Base-by-base conservation (phyloP, 2,329 filamentous ascomycete genomes). In the Hawksworthiomyces lignivorus region DNA sequence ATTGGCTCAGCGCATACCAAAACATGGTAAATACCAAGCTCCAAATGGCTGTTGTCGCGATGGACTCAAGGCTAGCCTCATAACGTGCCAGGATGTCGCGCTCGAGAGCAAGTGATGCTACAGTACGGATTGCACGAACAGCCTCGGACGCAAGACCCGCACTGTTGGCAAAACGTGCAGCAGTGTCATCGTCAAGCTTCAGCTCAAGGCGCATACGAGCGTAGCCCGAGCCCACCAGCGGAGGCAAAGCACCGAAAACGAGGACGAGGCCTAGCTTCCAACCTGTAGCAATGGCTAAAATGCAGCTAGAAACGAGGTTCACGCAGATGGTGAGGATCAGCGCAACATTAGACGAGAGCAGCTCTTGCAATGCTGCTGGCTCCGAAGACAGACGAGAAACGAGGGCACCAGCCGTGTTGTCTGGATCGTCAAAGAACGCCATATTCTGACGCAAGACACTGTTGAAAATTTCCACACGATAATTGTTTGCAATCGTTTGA, bases 391-490 rank as follows among this genome's bases (percentile, higher is more conserved):
- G 47, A 10, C 62, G 53, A 1, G 61, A 60, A 0, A 63, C 63
- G 2, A 68, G 55, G 1, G 64, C 56, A 1, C 65, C 64, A 2
- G 63, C 63, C 32, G 56, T 56, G 28, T 66, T 62, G 5, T 57
- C 53, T 0, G 59, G 54, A 8, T 56, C 45, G 48, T 69, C 65
- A 45, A 68, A 68, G 51, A 68, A 69, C 10, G 60, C 48, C 55
- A 79, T 72, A 45, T 77, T 70, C 51, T 79, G 74, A 17, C 67
- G 63, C 6, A 80, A 60, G 2, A 74, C 69, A 36, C 69, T 72
- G 35, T 66, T 61, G 42, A 80, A 67, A n/a, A 65, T 52, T 35
- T 67, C 62, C 8, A 50, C 46, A 2, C 64, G 62, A 28, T 65
- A 66, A 7, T 51, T 48, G 11, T 50, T 56, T 51, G 62, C 60